Percentiles rank a stretch among this genome's conserved stretches.
Conservation (phyloP, 2,329 filamentous ascomycete genomes). For the Aphanoascus verrucosus region DNA sequence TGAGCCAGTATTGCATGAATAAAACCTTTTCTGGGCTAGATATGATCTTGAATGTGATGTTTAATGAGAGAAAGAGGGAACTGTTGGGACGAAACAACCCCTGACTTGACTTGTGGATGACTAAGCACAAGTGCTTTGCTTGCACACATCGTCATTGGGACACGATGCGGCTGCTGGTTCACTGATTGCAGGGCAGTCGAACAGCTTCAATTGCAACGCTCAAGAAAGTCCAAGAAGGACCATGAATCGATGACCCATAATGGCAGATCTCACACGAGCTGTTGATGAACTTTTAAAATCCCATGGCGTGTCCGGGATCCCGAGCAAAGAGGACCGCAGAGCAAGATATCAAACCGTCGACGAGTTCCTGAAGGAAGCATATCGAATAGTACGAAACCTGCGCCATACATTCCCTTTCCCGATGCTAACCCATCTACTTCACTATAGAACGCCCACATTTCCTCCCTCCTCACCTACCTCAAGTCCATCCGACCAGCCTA, state of each 20-base stretch:
- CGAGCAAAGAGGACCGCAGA: constrained; percentile 19
- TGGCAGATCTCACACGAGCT: constrained; percentile 35
- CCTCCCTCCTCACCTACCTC: constrained; percentile 68
- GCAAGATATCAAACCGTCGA: constrained; percentile 46
- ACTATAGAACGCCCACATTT: constrained; percentile 69
- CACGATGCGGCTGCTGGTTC: not conserved
- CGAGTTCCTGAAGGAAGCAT: constrained; percentile 86
- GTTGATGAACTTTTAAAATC: constrained; percentile 29
- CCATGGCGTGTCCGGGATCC: constrained; percentile 29
- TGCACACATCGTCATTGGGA: not conserved
- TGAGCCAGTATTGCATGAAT: constrained; percentile 2
- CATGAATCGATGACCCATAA: constrained; percentile 15
- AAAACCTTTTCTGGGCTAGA: not conserved
- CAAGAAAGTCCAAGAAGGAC: not conserved
- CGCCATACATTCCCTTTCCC: not conserved
- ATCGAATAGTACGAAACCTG: constrained; percentile 61
- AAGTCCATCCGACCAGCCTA: constrained; percentile 79
- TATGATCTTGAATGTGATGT: too few relatives aligned
- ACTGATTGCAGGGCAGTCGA: not conserved
- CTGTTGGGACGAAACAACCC: too few relatives aligned
- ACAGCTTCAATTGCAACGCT: not conserved
- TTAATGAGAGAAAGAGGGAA: too few relatives aligned
- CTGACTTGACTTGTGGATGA: too few relatives aligned
- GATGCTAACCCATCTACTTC: constrained; percentile 2
- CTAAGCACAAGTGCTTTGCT: too few relatives aligned